phyloP scores from a whole-genome alignment of 345 rosid species.

The Boechera retrofracta region DNA sequence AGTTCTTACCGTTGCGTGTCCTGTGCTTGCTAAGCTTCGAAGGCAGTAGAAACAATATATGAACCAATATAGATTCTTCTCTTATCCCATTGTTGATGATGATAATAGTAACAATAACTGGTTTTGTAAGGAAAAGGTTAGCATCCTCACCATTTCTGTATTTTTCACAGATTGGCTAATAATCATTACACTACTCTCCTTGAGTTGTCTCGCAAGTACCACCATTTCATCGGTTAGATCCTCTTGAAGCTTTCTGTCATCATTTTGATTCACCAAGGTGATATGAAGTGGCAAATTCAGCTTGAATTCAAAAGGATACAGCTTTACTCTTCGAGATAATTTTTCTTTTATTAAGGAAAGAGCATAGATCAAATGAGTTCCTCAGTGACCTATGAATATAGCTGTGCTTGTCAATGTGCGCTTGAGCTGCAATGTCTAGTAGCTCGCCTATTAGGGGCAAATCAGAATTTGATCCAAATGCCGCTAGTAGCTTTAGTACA shows the following conservation, averaged over 20 bases:
- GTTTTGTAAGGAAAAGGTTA: background rate
- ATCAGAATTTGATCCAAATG: too few relatives aligned
- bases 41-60: background rate
- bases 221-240: slow-evolving; percentile 96
- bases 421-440: slow-evolving; percentile 71
- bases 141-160: slow-evolving; percentile 70
- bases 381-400: slow-evolving; percentile 29
- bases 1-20: slow-evolving; percentile 70
- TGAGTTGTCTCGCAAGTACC: slow-evolving; percentile 81
- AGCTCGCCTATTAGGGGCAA: background rate
- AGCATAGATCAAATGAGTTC: background rate
- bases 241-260: slow-evolving; percentile 77
- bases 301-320: background rate
- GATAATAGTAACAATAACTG: background rate
- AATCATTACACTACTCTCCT: slow-evolving; percentile 81
- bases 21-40: slow-evolving; percentile 77
- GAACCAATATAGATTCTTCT: slow-evolving; percentile 2
- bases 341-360: background rate
- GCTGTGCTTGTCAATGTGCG: slow-evolving; percentile 84
- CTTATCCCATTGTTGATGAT: background rate
- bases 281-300: background rate
- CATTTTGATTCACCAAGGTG: background rate
- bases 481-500: too few relatives aligned
- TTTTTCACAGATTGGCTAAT: slow-evolving; percentile 64
- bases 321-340: background rate